Conservation (phyloP, 495 filamentous ascomycete genomes). For the Pyrenopolyporus hunteri region DNA sequence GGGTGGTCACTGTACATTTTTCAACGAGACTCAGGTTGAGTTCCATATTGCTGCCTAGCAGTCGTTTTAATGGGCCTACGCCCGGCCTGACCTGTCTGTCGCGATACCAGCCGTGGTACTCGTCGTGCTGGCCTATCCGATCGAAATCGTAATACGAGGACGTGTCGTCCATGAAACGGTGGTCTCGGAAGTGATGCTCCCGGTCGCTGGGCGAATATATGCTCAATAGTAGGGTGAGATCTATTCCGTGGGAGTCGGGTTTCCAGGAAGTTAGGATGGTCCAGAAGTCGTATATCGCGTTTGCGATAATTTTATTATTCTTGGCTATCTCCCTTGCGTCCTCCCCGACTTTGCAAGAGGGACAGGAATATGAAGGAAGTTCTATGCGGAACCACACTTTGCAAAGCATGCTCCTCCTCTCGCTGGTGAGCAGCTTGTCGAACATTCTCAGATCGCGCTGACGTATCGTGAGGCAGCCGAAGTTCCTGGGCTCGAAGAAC, state of each 20-base stretch:
- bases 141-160: neutral
- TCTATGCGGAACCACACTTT: constrained; percentile 4
- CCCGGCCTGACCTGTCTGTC: neutral
- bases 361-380: constrained; percentile 2
- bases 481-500: constrained; percentile 1
- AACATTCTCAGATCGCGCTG: neutral
- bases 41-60: neutral
- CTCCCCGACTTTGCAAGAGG: neutral
- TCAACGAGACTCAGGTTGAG: neutral
- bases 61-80: neutral
- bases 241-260: neutral
- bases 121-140: neutral
- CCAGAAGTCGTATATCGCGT: neutral
- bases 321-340: neutral
- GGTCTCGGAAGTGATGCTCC: constrained; percentile 11
- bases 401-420: neutral
- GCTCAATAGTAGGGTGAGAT: neutral
- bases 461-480: neutral
- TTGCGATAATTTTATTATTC: neutral
- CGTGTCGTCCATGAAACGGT: constrained; percentile 1
- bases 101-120: neutral
- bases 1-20: neutral
- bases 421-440: neutral
- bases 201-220: constrained; percentile 3
- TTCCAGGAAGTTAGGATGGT: neutral